These are phyloP conservation scores for Termitomyces sp. DNA, from an alignment of 768 basidiomycete genomes.

Conservation along the genomic window DNA sequence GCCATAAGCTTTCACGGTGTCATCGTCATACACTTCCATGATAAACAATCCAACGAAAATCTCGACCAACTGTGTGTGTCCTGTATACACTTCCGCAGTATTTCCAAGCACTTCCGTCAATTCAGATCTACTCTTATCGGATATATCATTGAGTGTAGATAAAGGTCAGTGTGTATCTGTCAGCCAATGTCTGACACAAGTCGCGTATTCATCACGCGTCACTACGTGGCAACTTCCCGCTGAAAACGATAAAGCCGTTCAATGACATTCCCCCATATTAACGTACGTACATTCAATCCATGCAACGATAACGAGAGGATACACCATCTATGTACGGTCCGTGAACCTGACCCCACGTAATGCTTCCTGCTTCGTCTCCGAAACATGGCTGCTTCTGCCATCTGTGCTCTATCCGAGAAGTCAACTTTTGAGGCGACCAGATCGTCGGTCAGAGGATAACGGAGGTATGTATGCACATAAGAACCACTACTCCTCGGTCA, in stretches of 20 bases:
- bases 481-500: not conserved
- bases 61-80: not conserved
- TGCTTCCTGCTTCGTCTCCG: not conserved
- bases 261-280: not conserved
- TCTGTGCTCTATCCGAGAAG: not conserved
- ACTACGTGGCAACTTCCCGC: not conserved
- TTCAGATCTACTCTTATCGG: not conserved
- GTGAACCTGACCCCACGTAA: not conserved
- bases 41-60: not conserved
- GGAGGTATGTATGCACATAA: not conserved
- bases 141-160: not conserved
- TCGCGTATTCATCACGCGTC: not conserved
- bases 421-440: not conserved
- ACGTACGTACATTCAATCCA: not conserved
- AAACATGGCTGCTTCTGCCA: not conserved
- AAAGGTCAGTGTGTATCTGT: not conserved
- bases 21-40: not conserved
- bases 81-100: not conserved
- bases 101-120: not conserved
- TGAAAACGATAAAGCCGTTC: not conserved
- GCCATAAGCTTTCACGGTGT: not conserved
- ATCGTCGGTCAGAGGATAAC: not conserved
- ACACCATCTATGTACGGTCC: not conserved
- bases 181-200: not conserved
- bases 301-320: too few species aligned